Conservation (phyloP, 2,329 filamentous ascomycete species). For the Penicillium sp. region DNA sequence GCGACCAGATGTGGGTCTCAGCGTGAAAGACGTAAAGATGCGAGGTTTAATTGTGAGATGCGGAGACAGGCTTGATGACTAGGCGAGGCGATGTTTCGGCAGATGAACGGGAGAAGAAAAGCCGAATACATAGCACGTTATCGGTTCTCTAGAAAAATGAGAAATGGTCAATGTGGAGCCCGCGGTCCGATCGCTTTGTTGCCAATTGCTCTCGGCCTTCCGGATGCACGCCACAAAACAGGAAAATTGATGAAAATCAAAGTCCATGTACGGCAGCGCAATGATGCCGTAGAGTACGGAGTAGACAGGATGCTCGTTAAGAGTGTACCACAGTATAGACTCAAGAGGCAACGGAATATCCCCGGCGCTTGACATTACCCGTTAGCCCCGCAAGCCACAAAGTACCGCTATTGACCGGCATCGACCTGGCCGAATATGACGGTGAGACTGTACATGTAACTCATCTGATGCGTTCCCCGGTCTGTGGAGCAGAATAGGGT, state of each 20-base stretch:
- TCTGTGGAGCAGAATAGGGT: constrained; percentile 9
- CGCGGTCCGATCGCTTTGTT: constrained; percentile 1
- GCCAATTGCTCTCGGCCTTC: constrained; percentile 1
- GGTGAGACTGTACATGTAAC: neutral
- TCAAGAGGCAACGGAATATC: neutral
- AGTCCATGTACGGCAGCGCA: neutral
- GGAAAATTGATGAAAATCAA: neutral
- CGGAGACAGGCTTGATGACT: neutral
- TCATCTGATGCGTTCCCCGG: constrained; percentile 1
- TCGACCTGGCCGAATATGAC: neutral
- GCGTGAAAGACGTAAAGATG: neutral
- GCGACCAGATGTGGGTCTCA: constrained; percentile 4
- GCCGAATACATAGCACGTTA: constrained; percentile 4
- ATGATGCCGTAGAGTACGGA: neutral
- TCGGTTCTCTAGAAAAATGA: constrained; percentile 5
- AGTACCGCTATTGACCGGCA: neutral
- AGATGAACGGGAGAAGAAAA: constrained; percentile 12
- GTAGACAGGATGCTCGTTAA: neutral
- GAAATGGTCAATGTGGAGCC: constrained; percentile 7
- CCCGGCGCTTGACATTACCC: neutral
- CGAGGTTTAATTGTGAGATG: neutral
- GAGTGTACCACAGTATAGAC: too few relatives aligned
- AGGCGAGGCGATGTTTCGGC: constrained; percentile 4
- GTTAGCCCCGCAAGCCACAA: constrained; percentile 6
- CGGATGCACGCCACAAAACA: constrained; percentile 6